Percentiles rank a stretch among this genome's conserved stretches.
phyloP scores from a whole-genome alignment of 2,329 filamentous ascomycete species.

The Tolypocladium paradoxum region DNA sequence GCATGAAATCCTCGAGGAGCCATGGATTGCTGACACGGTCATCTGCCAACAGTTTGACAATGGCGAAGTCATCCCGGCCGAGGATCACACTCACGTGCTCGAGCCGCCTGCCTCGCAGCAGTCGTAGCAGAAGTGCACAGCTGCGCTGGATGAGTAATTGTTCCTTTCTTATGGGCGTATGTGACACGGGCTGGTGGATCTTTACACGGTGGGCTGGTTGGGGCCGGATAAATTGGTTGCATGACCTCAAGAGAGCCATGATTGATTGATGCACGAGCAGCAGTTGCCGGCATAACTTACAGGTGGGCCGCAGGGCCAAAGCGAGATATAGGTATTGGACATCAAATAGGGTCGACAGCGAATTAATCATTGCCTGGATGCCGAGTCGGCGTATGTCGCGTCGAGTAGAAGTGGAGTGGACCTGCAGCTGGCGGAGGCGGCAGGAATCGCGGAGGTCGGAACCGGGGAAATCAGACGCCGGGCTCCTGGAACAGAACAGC shows the following conservation, averaged over 20 bases:
- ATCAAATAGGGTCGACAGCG: background rate
- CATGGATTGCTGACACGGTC: conserved; percentile 77
- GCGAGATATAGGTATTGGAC: background rate
- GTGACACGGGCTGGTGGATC: background rate
- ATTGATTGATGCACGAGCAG: background rate
- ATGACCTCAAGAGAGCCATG: background rate
- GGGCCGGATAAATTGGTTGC: background rate
- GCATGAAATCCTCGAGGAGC: conserved; percentile 75
- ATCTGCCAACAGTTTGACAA: conserved; percentile 70
- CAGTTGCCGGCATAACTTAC: background rate
- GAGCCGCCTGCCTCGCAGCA: conserved; percentile 53
- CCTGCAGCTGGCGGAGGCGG: background rate
- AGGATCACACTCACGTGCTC: conserved; percentile 74
- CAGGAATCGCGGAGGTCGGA: conserved; percentile 13
- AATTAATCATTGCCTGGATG: background rate
- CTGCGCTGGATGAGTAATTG: background rate
- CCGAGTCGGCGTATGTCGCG: background rate
- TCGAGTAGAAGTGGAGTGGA: background rate
- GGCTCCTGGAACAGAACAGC: conserved; percentile 3
- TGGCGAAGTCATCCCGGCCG: conserved; percentile 60
- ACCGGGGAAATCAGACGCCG: conserved; percentile 23
- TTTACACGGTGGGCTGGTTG: background rate
- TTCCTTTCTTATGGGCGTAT: background rate
- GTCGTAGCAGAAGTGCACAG: conserved; percentile 5
- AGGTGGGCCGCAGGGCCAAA: background rate